Evolutionary conservation across 139 green algal genomes (phyloP).

Genomic region (Spirogloea muscicola): DNA sequence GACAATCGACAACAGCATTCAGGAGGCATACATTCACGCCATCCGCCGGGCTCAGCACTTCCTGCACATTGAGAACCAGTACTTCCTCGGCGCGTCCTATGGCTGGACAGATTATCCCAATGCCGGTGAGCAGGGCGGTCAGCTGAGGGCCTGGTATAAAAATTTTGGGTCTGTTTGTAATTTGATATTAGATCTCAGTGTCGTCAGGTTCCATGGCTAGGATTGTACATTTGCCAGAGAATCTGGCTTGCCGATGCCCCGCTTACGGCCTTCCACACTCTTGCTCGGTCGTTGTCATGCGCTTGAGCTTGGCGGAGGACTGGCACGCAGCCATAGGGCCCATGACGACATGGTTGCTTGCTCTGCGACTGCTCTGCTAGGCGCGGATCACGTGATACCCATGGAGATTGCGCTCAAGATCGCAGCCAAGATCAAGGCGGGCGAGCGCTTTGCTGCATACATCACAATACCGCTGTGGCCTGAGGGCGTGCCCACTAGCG

Average conservation of each 20-base stretch:
- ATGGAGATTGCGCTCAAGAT: slow-evolving; percentile 64
- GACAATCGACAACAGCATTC: slow-evolving; percentile 47
- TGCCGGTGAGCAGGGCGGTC: no score
- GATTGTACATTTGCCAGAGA: neutral
- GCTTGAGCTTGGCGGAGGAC: no score
- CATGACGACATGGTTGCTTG: no score
- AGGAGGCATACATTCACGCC: slow-evolving; percentile 56
- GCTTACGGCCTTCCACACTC: no score
- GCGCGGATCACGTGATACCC: slow-evolving; percentile 53
- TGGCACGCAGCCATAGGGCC: no score
- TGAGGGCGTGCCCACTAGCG: slow-evolving; percentile 49
- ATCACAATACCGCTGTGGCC: slow-evolving; percentile 58
- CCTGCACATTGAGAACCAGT: slow-evolving; percentile 72
- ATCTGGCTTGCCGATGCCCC: no score
- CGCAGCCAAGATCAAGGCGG: slow-evolving; percentile 55
- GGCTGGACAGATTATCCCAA: slow-evolving; percentile 49
- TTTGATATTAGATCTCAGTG: no score
- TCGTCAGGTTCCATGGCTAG: no score
- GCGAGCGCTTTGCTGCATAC: slow-evolving; percentile 58
- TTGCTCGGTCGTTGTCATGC: no score
- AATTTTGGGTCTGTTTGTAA: neutral
- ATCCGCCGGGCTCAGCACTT: slow-evolving; percentile 60
- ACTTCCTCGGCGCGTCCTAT: slow-evolving; percentile 63
- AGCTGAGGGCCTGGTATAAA: slow-evolving; percentile 1
- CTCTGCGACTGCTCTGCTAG: no score